Evolutionary conservation across 768 basidiomycete species (phyloP), one percentile per base, ranked within the genome.

Genomic region (Strobilomyces echinocephalus): DNA sequence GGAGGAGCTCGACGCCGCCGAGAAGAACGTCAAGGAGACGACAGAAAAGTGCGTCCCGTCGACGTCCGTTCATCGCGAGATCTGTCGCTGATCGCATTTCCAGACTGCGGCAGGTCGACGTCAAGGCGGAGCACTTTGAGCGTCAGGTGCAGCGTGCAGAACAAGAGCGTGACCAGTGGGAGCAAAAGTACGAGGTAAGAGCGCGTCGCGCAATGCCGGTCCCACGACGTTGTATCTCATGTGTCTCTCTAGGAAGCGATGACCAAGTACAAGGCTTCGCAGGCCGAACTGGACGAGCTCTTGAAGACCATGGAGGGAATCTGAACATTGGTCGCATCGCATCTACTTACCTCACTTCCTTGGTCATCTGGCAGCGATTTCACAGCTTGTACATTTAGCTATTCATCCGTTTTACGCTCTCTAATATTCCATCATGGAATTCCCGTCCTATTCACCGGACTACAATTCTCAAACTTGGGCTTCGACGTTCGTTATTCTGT

Each of bases 111-210:
- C 91, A 95, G 67, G 93, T 95, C 53, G 97, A 99, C 68, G 88
- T 98, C 73, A 99, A 97, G 76, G 95, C 95, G 10, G 97, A 99
- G 72, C 93, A 98, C 75, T 97, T 91, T 68, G 95, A 97, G 74
- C 84, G 94, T 46, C 91, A 95, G 68, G 85, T 97, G 18, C 77
- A 83, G 60, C 82, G 89, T 41, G 76, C 82, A 45, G 95, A 97
- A 69, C 84, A 89, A 66, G 97, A 99, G 71, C 85, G 95, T 47
- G 95, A 98, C 69, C 64, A 69, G 38, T 93, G 89, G 91, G 95
- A 97, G 82, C 82, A 86, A 79, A 97, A 95, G 74, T 89, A 82
- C 75, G 95, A 95, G 79, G 94, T 92, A 64, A 49, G 21, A 11
- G 18, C 63, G 82, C 73, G 12, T 20, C 18, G 24, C n/a, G 16